Evolutionary conservation across 805 yeast species (phyloP).

Genomic region (Wickerhamomyces sydowiorum): DNA sequence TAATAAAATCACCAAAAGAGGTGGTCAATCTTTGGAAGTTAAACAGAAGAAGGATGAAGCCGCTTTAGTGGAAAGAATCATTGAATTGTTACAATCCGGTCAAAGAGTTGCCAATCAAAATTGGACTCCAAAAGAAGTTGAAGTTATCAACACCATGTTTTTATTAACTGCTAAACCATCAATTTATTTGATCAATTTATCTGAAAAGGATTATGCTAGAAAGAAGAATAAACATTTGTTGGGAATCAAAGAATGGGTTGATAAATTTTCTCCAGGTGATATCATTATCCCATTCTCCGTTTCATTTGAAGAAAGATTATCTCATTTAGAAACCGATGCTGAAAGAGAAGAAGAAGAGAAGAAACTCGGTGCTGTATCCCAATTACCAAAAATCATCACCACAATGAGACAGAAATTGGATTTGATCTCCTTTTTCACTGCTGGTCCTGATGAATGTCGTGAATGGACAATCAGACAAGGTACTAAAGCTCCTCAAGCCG

Average conservation of each 20-base stretch:
- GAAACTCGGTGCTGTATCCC: slow-evolving; percentile 65
- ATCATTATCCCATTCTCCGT: slow-evolving; percentile 91
- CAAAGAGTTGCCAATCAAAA: slow-evolving; percentile 80
- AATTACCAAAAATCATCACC: slow-evolving; percentile 80
- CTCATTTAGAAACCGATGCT: slow-evolving; percentile 79
- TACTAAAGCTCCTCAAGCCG: slow-evolving; percentile 96
- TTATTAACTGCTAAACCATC: slow-evolving; percentile 94
- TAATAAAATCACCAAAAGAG: slow-evolving; percentile 77
- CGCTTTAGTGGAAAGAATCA: slow-evolving; percentile 65
- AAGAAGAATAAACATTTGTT: slow-evolving; percentile 83
- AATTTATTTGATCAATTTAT: slow-evolving; percentile 84
- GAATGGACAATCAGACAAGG: slow-evolving; percentile 96
- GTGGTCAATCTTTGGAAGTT: slow-evolving; percentile 84
- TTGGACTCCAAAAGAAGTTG: slow-evolving; percentile 92
- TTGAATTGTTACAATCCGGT: slow-evolving; percentile 74
- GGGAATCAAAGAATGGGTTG: slow-evolving; percentile 87
- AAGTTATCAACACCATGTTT: slow-evolving; percentile 77
- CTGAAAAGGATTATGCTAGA: slow-evolving; percentile 82
- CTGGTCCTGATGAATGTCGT: slow-evolving; percentile 94
- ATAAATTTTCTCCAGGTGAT: slow-evolving; percentile 81
- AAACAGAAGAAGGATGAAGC: slow-evolving; percentile 87
- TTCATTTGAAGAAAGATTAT: slow-evolving; percentile 84
- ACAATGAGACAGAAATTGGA: slow-evolving; percentile 84
- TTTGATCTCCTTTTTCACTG: slow-evolving; percentile 90
- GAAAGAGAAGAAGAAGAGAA: slow-evolving; percentile 75